phyloP scores from a whole-genome alignment of 2,329 filamentous ascomycete genomes.

The Daldinia eschscholtzii region DNA sequence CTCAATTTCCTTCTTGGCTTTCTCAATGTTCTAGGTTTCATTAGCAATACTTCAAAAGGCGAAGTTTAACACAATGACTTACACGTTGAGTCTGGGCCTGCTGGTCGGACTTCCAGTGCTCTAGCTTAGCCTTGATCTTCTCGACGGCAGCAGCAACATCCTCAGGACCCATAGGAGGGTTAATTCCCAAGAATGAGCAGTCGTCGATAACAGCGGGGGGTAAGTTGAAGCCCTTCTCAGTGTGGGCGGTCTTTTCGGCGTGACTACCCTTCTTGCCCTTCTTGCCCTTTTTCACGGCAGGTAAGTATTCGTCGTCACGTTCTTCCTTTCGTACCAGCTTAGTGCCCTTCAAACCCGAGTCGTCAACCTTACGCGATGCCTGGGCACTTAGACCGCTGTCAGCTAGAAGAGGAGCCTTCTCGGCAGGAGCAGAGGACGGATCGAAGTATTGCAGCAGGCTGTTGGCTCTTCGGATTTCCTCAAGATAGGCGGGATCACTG shows the following conservation, averaged over 20 bases:
- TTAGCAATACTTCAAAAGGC: constrained; percentile 48
- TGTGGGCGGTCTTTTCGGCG: constrained; percentile 73
- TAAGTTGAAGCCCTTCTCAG: constrained; percentile 75
- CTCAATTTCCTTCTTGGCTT: constrained; percentile 96
- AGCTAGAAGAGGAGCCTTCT: constrained; percentile 74
- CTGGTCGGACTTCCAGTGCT: constrained; percentile 92
- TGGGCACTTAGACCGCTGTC: constrained; percentile 82
- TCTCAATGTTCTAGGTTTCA: constrained; percentile 84
- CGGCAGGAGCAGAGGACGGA: constrained; percentile 73
- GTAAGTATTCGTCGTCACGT: constrained; percentile 87
- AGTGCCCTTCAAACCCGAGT: constrained; percentile 85
- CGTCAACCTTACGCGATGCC: constrained; percentile 86
- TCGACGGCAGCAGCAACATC: constrained; percentile 85
- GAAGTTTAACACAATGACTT: constrained; percentile 55
- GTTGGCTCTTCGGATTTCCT: constrained; percentile 91
- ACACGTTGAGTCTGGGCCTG: constrained; percentile 90
- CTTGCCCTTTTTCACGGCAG: constrained; percentile 86
- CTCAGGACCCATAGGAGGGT: constrained; percentile 86
- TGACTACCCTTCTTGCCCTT: constrained; percentile 82
- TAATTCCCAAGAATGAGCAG: constrained; percentile 83
- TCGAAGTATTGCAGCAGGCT: constrained; percentile 93
- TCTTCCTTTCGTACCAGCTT: constrained; percentile 88
- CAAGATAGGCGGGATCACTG: constrained; percentile 87
- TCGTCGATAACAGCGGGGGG: constrained; percentile 94
- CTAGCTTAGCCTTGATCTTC: constrained; percentile 93